phyloP scores from a whole-genome alignment of 2,329 filamentous ascomycete genomes.

The Sclerotiophoma versabilis region DNA sequence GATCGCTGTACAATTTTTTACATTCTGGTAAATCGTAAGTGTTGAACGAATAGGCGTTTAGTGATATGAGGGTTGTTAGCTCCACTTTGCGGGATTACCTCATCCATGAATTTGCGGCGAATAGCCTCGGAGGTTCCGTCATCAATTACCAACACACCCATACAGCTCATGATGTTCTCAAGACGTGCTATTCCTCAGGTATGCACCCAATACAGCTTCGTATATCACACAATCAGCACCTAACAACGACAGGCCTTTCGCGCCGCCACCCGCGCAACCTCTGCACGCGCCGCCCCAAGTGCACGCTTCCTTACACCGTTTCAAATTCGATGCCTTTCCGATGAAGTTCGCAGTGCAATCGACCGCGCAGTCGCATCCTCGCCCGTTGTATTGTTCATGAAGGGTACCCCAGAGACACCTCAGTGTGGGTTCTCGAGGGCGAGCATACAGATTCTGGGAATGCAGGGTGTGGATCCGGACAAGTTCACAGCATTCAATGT shows the following conservation, averaged over 20 bases:
- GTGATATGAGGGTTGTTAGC: constrained; percentile 22
- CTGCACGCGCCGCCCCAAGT: constrained; percentile 41
- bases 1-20: no score
- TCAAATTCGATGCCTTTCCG: constrained; percentile 75
- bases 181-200: constrained; percentile 49
- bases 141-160: constrained; percentile 20
- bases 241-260: constrained; percentile 42
- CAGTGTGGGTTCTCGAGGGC: constrained; percentile 97
- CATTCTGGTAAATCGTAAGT: no score
- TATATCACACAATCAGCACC: not conserved
- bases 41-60: constrained; percentile 9
- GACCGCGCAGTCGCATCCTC: constrained; percentile 87
- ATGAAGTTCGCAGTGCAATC: constrained; percentile 81
- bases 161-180: constrained; percentile 44
- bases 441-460: constrained; percentile 89
- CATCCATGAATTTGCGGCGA: constrained; percentile 38
- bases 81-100: constrained; percentile 34
- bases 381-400: constrained; percentile 98
- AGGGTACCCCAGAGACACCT: constrained; percentile 93
- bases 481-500: constrained; percentile 99
- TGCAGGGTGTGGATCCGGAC: constrained; percentile 91
- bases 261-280: constrained; percentile 41
- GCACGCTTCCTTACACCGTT: constrained; percentile 56
- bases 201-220: not conserved
- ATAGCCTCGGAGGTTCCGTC: constrained; percentile 29